These are phyloP conservation scores for Phytophthora agathidicida DNA, from an alignment of 352 stramenopile species.

Conservation along the genomic window DNA sequence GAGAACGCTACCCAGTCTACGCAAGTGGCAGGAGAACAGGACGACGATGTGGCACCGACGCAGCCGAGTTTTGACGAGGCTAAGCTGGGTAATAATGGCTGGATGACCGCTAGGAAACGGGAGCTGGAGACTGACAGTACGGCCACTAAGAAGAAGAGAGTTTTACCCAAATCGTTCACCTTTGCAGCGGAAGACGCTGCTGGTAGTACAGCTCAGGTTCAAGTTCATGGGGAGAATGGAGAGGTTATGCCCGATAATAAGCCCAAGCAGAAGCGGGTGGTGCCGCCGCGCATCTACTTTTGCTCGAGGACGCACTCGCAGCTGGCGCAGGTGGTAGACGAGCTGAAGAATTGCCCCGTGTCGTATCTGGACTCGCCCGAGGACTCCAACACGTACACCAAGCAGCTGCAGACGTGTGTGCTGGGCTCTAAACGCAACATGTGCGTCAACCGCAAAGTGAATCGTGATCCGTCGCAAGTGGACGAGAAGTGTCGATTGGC, in stretches of 20 bases:
- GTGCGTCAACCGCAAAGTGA: slow-evolving; percentile 81
- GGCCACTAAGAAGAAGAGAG: slow-evolving; percentile 26
- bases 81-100: slow-evolving; percentile 4
- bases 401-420: slow-evolving; percentile 78
- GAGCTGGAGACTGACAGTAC: slow-evolving; percentile 12
- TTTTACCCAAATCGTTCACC: slow-evolving; percentile 33
- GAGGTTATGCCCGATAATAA: slow-evolving; percentile 39
- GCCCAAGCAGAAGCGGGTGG: slow-evolving; percentile 32
- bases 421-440: slow-evolving; percentile 83
- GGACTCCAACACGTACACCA: slow-evolving; percentile 32
- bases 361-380: slow-evolving; percentile 62
- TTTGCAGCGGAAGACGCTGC: slow-evolving; percentile 15
- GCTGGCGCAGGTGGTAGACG: slow-evolving; percentile 78
- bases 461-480: slow-evolving; percentile 56
- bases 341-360: slow-evolving; percentile 78
- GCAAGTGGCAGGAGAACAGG: slow-evolving; percentile 3
- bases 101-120: slow-evolving; percentile 25
- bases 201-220: not conserved
- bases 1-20: slow-evolving; percentile 10
- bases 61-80: slow-evolving; percentile 23
- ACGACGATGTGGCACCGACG: slow-evolving; percentile 33
- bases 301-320: slow-evolving; percentile 91
- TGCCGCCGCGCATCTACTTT: slow-evolving; percentile 81
- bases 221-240: slow-evolving; percentile 5
- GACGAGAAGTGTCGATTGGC: slow-evolving; percentile 77